Evolutionary conservation across 83 land plant species (phyloP).

Genomic region (Picea abies): DNA sequence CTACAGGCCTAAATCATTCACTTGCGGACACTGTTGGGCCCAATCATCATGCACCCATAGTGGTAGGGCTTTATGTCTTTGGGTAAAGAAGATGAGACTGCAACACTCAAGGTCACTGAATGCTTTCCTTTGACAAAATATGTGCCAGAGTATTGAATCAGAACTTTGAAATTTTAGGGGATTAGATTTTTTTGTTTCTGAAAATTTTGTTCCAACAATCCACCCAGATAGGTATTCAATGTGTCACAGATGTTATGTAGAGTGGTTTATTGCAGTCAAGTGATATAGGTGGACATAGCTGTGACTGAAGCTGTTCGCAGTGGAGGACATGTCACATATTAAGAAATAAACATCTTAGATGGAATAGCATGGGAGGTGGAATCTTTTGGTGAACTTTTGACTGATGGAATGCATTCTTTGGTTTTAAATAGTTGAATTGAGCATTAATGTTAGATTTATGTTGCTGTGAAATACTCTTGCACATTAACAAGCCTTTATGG

Average conservation of each 20-base stretch:
- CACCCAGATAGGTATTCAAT: neutral
- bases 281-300: neutral
- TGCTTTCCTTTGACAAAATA: neutral
- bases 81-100: neutral
- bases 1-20: too few relatives aligned
- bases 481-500: neutral
- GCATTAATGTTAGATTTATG: neutral
- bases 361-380: neutral
- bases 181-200: neutral
- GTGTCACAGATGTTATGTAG: neutral
- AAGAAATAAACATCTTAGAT: neutral
- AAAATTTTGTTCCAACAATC: neutral
- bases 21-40: too few relatives aligned
- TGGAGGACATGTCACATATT: neutral
- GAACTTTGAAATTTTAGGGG: neutral
- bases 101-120: neutral
- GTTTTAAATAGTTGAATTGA: neutral
- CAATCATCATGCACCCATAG: too few relatives aligned
- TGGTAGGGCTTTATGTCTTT: too few relatives aligned
- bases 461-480: neutral
- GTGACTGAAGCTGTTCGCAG: neutral
- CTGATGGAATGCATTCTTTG: neutral
- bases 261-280: neutral
- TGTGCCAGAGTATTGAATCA: neutral
- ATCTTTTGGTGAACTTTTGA: neutral